Evolutionary conservation across 1,284 basidiomycete genomes (phyloP), one percentile per base, ranked within the genome.

Genomic region (Agaricales sp.): DNA sequence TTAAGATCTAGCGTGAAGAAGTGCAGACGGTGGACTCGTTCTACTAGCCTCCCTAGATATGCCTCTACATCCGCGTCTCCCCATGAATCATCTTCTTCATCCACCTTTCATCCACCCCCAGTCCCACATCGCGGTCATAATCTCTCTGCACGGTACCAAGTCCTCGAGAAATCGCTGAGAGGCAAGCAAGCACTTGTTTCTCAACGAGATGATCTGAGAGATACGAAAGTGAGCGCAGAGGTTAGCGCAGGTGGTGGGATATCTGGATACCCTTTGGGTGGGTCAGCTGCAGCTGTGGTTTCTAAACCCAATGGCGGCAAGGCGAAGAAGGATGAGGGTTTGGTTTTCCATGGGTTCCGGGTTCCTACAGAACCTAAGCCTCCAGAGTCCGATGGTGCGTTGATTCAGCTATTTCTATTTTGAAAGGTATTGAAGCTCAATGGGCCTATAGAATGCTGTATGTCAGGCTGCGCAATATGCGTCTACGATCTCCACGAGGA

Each of bases 401-500:
- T 14, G 3, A 13, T 50, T 25, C 16, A 12, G 24, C n/a, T 52
- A 16, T 26, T 43, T 8, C 43, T 3, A 49, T 38, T 35, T 23
- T 45, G 24, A 18, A 54, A 11, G 43, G 21, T 8, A 41, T 47
- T 39, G 22, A n/a, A 8, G 11, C 30, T 8, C 30, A 35, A 35
- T 35, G 11, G 30, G 30, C 30, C 3, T 3, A 2, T 55, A 91
- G 88, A 92, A 65, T 92, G 91, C 64, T 93, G 91, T 66, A 92
- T 92, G 89, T 91, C 87, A 6, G 89, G 89, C 23, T 94, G 92
- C 58, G 87, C 89, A 0, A 68, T 92, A 26, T 94, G 92, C 63
- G 87, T 93, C 4, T 87, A 93, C 62, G 90, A 92, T 56, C 66
- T 93, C 21, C 91, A 93, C 63, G 78, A 85, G 49, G 89, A 92